Percentiles rank a stretch among this genome's conserved stretches.
phyloP scores from a whole-genome alignment of 2,329 filamentous ascomycete genomes.

The Sporothrix curviconia region DNA sequence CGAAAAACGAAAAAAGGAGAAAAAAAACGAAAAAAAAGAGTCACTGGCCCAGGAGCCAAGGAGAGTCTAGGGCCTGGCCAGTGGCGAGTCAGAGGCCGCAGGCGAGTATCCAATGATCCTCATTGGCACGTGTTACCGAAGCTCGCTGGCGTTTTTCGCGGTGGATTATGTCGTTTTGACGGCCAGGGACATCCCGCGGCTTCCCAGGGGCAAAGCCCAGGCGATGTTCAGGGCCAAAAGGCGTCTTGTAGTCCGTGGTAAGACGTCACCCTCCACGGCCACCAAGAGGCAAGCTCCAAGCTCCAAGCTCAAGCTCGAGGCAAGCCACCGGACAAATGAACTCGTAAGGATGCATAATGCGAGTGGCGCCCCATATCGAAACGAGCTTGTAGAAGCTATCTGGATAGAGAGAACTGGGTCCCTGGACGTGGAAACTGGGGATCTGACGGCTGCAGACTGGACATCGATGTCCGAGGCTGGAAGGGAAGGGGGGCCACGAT shows the following conservation, averaged over 20 bases:
- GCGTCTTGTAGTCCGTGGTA: too few relatives aligned
- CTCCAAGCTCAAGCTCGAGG: not conserved
- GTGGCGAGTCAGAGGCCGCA: not conserved
- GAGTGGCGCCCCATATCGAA: too few relatives aligned
- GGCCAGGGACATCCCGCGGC: conserved; percentile 4
- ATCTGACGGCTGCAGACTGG: too few relatives aligned
- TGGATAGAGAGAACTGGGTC: too few relatives aligned
- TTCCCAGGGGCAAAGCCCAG: not conserved
- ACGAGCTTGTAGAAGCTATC: too few relatives aligned
- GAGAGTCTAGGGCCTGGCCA: not conserved
- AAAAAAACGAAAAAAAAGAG: not conserved
- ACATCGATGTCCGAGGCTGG: too few relatives aligned
- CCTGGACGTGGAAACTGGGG: too few relatives aligned
- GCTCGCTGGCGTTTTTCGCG: not conserved
- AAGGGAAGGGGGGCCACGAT: too few relatives aligned
- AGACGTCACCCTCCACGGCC: too few relatives aligned
- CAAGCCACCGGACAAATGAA: not conserved
- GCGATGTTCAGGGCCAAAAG: too few relatives aligned
- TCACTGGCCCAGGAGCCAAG: not conserved
- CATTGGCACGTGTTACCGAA: conserved; percentile 12
- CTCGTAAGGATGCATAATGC: not conserved
- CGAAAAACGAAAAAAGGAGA: not conserved
- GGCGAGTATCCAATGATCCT: not conserved
- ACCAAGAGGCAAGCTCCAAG: too few relatives aligned
- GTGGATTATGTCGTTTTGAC: not conserved